phyloP scores from a whole-genome alignment of 225 moss, liverwort and hornwort genomes.

The Asterella californica region DNA sequence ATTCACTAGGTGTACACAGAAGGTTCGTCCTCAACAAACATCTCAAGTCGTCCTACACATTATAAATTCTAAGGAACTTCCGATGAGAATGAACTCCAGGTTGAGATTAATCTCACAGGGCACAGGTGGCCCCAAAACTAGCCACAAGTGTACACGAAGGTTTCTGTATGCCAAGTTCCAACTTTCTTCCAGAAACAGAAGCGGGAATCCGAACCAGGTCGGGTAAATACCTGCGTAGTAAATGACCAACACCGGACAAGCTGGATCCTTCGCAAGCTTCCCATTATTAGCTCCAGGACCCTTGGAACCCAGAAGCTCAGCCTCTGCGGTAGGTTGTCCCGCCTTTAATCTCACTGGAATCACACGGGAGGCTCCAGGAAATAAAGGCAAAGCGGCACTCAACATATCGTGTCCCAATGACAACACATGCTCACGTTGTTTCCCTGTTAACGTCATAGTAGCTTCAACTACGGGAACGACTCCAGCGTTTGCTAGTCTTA shows the following conservation, averaged over 20 bases:
- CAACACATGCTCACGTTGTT: conserved; percentile 85
- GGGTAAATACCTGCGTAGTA: conserved; percentile 65
- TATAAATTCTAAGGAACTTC: neutral
- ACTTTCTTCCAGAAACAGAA: neutral
- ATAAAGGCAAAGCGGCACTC: conserved; percentile 72
- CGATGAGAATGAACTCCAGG: neutral
- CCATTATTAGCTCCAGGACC: conserved; percentile 38
- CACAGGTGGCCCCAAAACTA: neutral
- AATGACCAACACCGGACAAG: conserved; percentile 86
- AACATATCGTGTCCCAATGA: conserved; percentile 79
- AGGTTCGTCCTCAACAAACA: neutral
- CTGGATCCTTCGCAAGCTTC: conserved; percentile 57
- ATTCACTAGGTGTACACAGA: neutral
- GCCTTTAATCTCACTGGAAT: conserved; percentile 91
- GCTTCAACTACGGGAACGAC: conserved; percentile 92
- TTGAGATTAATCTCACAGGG: neutral
- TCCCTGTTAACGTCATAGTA: conserved; percentile 87
- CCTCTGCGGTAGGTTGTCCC: conserved; percentile 82
- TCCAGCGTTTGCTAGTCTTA: conserved; percentile 89
- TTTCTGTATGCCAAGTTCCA: neutral
- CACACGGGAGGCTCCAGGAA: conserved; percentile 83
- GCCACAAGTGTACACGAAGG: neutral
- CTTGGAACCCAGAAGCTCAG: conserved; percentile 39
- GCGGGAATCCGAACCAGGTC: neutral
- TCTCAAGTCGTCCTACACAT: neutral